Percentiles rank a stretch among this genome's conserved stretches.
These are phyloP conservation scores for Neurospora sp. DNA, from an alignment of 495 filamentous ascomycete species.

Conservation along the genomic window DNA sequence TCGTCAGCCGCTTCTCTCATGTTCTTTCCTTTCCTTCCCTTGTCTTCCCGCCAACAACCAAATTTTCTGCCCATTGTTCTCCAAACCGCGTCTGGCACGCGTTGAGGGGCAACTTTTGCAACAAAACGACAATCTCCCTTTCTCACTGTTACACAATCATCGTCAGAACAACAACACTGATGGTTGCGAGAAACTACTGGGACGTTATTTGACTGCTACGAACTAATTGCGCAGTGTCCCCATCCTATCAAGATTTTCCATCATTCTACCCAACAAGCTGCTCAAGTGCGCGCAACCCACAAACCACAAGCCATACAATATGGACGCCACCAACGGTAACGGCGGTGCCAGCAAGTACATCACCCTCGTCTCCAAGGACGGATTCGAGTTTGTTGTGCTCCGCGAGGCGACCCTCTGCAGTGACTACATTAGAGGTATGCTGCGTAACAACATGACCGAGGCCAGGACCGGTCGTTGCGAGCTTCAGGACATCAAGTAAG, in stretches of 20 bases:
- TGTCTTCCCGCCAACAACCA: not conserved
- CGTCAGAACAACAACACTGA: not conserved
- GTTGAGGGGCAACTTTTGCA: not conserved
- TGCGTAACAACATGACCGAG: slow-evolving; percentile 74
- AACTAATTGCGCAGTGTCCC: not conserved
- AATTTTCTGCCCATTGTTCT: not conserved
- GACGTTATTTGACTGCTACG: not conserved
- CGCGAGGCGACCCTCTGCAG: slow-evolving; percentile 67
- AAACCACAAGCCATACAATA: slow-evolving; percentile 1
- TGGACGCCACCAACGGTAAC: slow-evolving; percentile 11
- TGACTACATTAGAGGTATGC: slow-evolving; percentile 72
- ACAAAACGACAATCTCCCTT: not conserved
- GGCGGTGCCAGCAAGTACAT: slow-evolving; percentile 50
- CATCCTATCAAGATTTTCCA: not conserved
- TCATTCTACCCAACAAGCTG: not conserved
- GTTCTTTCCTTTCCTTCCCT: not conserved
- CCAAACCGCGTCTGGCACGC: not conserved
- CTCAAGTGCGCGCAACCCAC: not conserved
- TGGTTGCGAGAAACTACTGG: not conserved
- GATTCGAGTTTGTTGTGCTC: slow-evolving; percentile 78
- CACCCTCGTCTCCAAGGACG: slow-evolving; percentile 78
- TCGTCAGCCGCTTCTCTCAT: not conserved
- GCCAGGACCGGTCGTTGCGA: slow-evolving; percentile 52
- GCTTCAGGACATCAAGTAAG: slow-evolving; percentile 66
- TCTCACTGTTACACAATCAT: not conserved